A percentile compares a stretch with the other conserved stretches of the same genome.
These are phyloP conservation scores for Striga asiatica DNA, from an alignment of 257 asterid genomes.

Conservation along the genomic window DNA sequence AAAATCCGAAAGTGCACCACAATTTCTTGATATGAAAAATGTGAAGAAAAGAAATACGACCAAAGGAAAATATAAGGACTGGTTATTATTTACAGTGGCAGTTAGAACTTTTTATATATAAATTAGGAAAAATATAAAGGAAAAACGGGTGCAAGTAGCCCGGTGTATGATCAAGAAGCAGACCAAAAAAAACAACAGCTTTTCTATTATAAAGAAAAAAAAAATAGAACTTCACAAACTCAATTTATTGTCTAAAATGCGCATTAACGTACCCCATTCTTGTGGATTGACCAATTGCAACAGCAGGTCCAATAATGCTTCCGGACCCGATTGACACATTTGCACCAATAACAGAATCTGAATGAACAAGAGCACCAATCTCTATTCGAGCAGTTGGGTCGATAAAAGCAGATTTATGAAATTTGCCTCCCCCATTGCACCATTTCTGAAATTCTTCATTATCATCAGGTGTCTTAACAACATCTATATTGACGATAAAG, in stretches of 20 bases:
- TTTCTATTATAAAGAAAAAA: not conserved
- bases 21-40: not conserved
- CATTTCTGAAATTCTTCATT: slow-evolving; percentile 47
- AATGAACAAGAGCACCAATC: slow-evolving; percentile 61
- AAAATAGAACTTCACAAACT: not conserved
- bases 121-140: not conserved
- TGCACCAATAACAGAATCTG: slow-evolving; percentile 51
- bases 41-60: not conserved
- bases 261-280: slow-evolving; percentile 52
- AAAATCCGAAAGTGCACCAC: slow-evolving; percentile 2
- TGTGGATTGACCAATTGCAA: slow-evolving; percentile 64
- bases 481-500: slow-evolving; percentile 29
- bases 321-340: slow-evolving; percentile 67
- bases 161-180: not conserved
- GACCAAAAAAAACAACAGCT: not conserved
- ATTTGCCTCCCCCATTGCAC: slow-evolving; percentile 72
- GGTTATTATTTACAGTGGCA: too few relatives aligned
- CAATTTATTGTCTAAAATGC: not conserved
- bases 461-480: slow-evolving; percentile 13
- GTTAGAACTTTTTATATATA: too few relatives aligned
- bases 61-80: too few relatives aligned
- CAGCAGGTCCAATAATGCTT: slow-evolving; percentile 65
- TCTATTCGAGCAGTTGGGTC: slow-evolving; percentile 70
- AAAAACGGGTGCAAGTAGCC: not conserved
- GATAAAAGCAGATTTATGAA: slow-evolving; percentile 56